A percentile compares a stretch with the other conserved stretches of the same genome.
These are phyloP conservation scores for Fomitopsis serialis DNA, from an alignment of 768 basidiomycete species.

Conservation along the genomic window DNA sequence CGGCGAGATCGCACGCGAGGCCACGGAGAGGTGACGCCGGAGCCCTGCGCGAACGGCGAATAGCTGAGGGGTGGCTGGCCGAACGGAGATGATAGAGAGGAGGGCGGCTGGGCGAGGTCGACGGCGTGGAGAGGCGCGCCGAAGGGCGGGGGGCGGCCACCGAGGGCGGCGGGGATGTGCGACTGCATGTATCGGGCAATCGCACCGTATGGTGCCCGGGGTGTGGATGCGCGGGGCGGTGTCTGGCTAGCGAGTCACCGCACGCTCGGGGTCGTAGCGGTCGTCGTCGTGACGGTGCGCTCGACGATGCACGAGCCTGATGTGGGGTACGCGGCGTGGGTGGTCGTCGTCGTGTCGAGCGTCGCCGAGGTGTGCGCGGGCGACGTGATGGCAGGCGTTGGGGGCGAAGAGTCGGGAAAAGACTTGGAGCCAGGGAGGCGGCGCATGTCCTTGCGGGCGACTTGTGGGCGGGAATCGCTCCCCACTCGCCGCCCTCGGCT, in stretches of 20 bases:
- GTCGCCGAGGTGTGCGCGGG: background rate
- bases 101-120: slow-evolving; percentile 6
- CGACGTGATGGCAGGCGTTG: background rate
- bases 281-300: background rate
- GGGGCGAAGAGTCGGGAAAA: background rate
- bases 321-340: background rate
- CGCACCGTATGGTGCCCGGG: background rate
- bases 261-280: background rate
- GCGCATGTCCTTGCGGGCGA: too few relatives aligned
- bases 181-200: background rate
- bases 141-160: background rate
- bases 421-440: background rate
- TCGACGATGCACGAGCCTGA: background rate
- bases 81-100: background rate
- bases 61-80: background rate
- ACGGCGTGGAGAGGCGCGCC: slow-evolving; percentile 6
- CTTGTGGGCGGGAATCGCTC: background rate
- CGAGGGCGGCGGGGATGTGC: background rate
- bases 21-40: background rate
- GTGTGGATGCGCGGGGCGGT: background rate
- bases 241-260: background rate
- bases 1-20: slow-evolving; percentile 2
- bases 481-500: background rate
- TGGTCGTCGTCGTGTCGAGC: background rate
- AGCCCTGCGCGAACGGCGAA: background rate